These are phyloP conservation scores for Saccharomycopsis lassenensis DNA, from an alignment of 805 yeast species.

Conservation along the genomic window DNA sequence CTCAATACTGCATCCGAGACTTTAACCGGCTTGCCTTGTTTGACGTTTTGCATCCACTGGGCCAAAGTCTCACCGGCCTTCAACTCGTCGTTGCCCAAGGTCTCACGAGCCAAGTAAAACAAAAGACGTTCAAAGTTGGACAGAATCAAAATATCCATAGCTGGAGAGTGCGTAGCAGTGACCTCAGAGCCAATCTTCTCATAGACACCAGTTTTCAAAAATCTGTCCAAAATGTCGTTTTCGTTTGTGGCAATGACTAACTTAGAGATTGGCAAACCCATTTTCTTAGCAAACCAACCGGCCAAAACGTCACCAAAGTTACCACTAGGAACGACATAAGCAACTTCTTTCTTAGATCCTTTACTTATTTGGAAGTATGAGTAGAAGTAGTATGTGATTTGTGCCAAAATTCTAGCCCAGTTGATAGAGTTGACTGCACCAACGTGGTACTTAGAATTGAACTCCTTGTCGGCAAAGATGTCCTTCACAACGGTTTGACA, in stretches of 20 bases:
- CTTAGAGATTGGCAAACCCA: conserved; percentile 88
- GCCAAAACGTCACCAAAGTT: conserved; percentile 98
- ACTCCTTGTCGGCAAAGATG: conserved; percentile 80
- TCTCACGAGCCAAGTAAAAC: conserved; percentile 84
- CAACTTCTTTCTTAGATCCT: conserved; percentile 31
- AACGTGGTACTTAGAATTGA: conserved; percentile 81
- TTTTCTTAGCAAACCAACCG: conserved; percentile 85
- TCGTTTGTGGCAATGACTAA: conserved; percentile 92
- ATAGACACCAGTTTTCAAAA: conserved; percentile 76
- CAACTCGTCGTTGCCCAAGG: conserved; percentile 36
- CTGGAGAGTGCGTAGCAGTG: conserved; percentile 88
- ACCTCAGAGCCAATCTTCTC: conserved; percentile 62
- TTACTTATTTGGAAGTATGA: conserved; percentile 69
- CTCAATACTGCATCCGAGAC: conserved; percentile 56
- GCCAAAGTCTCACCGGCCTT: conserved; percentile 68
- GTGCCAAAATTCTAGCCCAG: conserved; percentile 98
- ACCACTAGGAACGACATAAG: conserved; percentile 94
- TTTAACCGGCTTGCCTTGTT: conserved; percentile 60
- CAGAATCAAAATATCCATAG: conserved; percentile 95
- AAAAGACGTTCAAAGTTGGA: conserved; percentile 93
- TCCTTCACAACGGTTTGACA: conserved; percentile 95
- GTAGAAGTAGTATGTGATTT: conserved; percentile 92
- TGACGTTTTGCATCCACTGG: conserved; percentile 71
- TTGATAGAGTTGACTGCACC: conserved; percentile 98
- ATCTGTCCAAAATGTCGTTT: conserved; percentile 90